Evolutionary conservation across 2,329 filamentous ascomycete species (phyloP).

Genomic region (Xylariaceae sp.): DNA sequence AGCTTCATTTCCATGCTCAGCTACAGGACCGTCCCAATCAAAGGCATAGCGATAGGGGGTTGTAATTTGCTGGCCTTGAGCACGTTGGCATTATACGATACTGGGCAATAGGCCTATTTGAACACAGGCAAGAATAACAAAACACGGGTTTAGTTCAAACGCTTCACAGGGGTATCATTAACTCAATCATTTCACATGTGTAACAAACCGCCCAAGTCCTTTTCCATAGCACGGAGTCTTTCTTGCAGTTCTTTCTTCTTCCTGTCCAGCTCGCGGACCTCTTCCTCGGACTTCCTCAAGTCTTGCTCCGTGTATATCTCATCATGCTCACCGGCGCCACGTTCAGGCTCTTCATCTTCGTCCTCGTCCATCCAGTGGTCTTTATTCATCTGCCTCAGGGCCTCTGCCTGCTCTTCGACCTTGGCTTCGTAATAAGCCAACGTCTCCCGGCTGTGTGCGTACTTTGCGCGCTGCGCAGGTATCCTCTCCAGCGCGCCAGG

Average conservation of each 20-base stretch:
- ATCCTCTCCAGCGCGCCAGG: constrained; percentile 82
- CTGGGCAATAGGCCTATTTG: too few relatives aligned
- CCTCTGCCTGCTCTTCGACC: constrained; percentile 76
- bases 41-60: too few relatives aligned
- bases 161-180: constrained; percentile 29
- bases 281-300: constrained; percentile 71
- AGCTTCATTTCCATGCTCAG: constrained; percentile 1
- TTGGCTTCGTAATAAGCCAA: constrained; percentile 80
- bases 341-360: constrained; percentile 53
- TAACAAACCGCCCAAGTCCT: constrained; percentile 61
- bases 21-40: too few relatives aligned
- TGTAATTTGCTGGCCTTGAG: too few relatives aligned
- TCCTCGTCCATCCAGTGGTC: constrained; percentile 64
- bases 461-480: constrained; percentile 71
- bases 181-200: constrained; percentile 51
- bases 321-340: constrained; percentile 45
- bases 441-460: constrained; percentile 74
- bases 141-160: too few relatives aligned
- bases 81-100: too few relatives aligned
- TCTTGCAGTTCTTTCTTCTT: constrained; percentile 64
- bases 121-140: too few relatives aligned
- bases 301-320: constrained; percentile 71
- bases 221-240: constrained; percentile 60
- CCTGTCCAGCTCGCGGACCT: constrained; percentile 61
- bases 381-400: constrained; percentile 76